Base-by-base conservation (phyloP, 129 eudicot genomes). In the Helianthus tuberosus region DNA sequence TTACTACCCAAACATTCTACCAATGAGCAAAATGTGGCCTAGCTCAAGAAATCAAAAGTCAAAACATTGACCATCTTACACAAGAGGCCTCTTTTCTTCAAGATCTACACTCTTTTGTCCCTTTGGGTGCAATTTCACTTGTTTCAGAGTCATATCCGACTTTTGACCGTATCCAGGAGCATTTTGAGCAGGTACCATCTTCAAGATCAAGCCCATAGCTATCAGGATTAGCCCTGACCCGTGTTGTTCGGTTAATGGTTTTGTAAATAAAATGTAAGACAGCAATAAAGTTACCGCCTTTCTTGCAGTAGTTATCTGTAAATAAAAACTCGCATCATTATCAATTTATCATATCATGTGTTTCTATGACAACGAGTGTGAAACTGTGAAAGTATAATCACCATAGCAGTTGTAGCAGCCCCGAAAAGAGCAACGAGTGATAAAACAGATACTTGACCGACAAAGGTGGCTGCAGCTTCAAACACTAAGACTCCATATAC, bases 361-460 rank as follows among this genome's bases (percentile, higher is more conserved):
- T n/a, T n/a, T n/a, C 15, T 44, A 66, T 20, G 5, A 47, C 14
- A 12, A 44, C 6, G 23, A 66, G 39, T 17, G 16, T 38, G 69
- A 36, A 27, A 32, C 36, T 0, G 9, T 41, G 11, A 43, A 4
- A 8, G 11, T 64, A 15, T 64, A 36, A 27, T 59, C 73, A 87
- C 91, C 92, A 87, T 87, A 5, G 92, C 92, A 32, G 89, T 84
- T 68, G 89, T 87, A 55, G 92, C 89, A 43, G 92, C 89, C 73
- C 92, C 92, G 44, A 87, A 84, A 23, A 87, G 74, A 38, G 92
- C 92, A 68, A 87, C 84, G 47, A 87, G 84, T 15, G 92, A 87
- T 75, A 87, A 48, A 73, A 87, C 92, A 16, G 85, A 84, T 75
- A 87, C 88, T 76, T 87, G 89, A 6, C 86, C 92, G 3, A 87